Conservation (phyloP, 2,329 filamentous ascomycete genomes). For the Chaetomium globosum region DNA sequence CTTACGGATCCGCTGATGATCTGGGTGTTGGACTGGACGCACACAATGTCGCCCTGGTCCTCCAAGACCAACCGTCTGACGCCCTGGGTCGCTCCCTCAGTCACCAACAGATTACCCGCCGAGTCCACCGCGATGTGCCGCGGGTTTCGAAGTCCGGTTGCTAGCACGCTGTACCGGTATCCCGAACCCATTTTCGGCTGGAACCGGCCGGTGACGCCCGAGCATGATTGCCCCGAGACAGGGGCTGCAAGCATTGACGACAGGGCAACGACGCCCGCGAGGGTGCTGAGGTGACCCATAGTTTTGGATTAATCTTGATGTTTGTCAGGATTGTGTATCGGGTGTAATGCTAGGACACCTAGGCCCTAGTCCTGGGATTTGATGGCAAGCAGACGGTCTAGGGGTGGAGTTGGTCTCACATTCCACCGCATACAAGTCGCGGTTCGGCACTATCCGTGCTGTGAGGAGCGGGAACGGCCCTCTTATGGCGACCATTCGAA, state of each 20-base stretch:
- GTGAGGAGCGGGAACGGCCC: not conserved
- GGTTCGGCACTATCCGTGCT: conserved; percentile 9
- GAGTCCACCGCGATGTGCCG: conserved; percentile 33
- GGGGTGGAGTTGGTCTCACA: not conserved
- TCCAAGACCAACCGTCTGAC: conserved; percentile 29
- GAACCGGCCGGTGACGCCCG: conserved; percentile 29
- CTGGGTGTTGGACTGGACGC: conserved; percentile 28
- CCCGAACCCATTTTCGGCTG: conserved; percentile 32
- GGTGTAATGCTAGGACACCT: not conserved
- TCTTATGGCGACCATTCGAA: not conserved
- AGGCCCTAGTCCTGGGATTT: too few relatives aligned
- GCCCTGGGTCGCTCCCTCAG: conserved; percentile 30
- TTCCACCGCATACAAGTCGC: conserved; percentile 8
- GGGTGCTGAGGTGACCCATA: conserved; percentile 20
- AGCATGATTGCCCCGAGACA: conserved; percentile 25
- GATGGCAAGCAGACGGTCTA: not conserved
- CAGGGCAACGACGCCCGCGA: conserved; percentile 16
- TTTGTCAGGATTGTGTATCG: not conserved
- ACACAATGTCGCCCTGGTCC: conserved; percentile 31
- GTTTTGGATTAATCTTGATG: not conserved
- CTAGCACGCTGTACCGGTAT: conserved; percentile 31
- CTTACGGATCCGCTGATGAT: conserved; percentile 29
- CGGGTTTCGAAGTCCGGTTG: conserved; percentile 31
- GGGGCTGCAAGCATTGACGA: conserved; percentile 17
- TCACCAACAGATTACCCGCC: conserved; percentile 33